Evolutionary conservation across 129 eudicot species (phyloP).

Genomic region (Ambrosia artemisiifolia): DNA sequence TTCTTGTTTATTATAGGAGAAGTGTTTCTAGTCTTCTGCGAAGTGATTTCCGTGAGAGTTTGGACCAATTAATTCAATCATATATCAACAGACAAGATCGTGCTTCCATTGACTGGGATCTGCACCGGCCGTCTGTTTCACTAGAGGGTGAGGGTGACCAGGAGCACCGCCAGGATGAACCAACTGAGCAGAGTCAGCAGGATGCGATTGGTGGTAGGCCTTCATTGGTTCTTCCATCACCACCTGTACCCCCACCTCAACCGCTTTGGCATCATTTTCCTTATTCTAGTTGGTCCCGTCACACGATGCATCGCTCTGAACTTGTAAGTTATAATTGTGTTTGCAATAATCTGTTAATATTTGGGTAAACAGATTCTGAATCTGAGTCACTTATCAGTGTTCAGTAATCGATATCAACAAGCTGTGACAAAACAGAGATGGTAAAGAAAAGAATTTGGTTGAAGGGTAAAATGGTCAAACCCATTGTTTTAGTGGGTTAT

Average conservation of each 20-base stretch:
- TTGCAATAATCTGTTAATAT: neutral
- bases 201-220: slow-evolving; percentile 57
- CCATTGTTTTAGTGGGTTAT: no score
- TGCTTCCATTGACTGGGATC: slow-evolving; percentile 92
- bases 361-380: no score
- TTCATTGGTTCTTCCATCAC: slow-evolving; percentile 41
- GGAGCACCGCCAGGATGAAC: slow-evolving; percentile 59
- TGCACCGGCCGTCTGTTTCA: slow-evolving; percentile 73
- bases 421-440: no score
- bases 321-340: slow-evolving; percentile 46
- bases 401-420: no score
- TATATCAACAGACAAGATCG: slow-evolving; percentile 88
- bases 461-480: no score
- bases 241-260: slow-evolving; percentile 97
- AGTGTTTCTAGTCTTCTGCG: slow-evolving; percentile 96
- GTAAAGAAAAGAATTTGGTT: no score
- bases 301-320: slow-evolving; percentile 84
- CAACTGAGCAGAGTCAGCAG: slow-evolving; percentile 40
- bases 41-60: slow-evolving; percentile 95
- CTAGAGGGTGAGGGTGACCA: slow-evolving; percentile 51
- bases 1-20: slow-evolving; percentile 54
- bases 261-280: slow-evolving; percentile 97
- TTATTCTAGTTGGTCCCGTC: slow-evolving; percentile 90
- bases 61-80: slow-evolving; percentile 89
- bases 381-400: no score